phyloP scores from a whole-genome alignment of 176 grass and related monocot species.

The Metroxylon sagu region DNA sequence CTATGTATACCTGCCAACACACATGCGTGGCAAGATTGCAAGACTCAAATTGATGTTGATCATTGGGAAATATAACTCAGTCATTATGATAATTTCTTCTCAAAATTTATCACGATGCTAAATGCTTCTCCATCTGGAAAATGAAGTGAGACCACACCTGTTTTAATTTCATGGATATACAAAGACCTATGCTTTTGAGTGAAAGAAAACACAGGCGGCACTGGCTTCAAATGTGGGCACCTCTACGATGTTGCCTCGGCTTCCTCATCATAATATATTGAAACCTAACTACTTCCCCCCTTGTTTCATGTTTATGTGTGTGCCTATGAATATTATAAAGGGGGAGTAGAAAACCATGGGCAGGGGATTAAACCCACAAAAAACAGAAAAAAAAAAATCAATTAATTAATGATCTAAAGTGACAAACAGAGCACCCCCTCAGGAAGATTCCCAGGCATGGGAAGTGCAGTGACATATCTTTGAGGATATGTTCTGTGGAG shows the following conservation, averaged over 20 bases:
- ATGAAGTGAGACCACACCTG: constrained; percentile 33
- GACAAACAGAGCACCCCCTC: constrained; percentile 53
- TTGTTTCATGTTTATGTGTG: constrained; percentile 23
- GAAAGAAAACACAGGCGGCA: constrained; percentile 28
- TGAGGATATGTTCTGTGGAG: constrained; percentile 47
- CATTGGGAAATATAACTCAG: too few relatives aligned
- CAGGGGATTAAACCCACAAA: constrained; percentile 3
- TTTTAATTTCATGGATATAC: constrained; percentile 68
- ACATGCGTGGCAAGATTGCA: too few relatives aligned
- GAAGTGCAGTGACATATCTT: constrained; percentile 59
- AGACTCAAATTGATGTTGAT: too few relatives aligned
- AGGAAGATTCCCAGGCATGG: constrained; percentile 67
- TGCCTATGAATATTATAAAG: constrained; percentile 43
- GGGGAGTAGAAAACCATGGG: constrained; percentile 27
- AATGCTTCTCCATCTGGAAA: constrained; percentile 45
- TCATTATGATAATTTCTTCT: too few relatives aligned
- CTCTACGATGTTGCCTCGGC: constrained; percentile 23
- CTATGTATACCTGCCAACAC: too few relatives aligned
- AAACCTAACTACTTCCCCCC: constrained; percentile 19
- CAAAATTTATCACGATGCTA: constrained; percentile 22
- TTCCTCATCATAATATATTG: constrained; percentile 23
- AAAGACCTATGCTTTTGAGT: constrained; percentile 50
- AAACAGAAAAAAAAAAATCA: constrained; percentile 16
- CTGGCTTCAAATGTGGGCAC: constrained; percentile 43
- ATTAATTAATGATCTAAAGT: constrained; percentile 50